These are phyloP conservation scores for Ceratocystis papillata DNA, from an alignment of 2,329 filamentous ascomycete species.

Conservation along the genomic window DNA sequence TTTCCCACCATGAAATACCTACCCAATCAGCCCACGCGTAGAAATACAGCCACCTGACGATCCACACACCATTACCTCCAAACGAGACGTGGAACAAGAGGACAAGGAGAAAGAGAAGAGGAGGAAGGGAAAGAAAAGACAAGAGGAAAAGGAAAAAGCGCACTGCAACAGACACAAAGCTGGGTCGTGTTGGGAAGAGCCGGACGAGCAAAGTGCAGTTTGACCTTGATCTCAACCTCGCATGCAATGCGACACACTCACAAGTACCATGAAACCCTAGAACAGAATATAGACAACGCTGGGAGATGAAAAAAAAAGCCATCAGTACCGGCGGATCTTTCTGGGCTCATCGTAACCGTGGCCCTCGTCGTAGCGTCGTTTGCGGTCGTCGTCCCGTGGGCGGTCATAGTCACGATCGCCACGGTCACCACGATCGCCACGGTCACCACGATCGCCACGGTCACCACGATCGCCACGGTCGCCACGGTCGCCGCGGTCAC, in stretches of 20 bases:
- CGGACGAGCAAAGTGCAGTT: not conserved
- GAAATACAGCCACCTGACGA: slow-evolving; percentile 19
- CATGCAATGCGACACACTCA: not conserved
- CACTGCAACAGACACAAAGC: not conserved
- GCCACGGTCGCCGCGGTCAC: slow-evolving; percentile 29
- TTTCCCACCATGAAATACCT: slow-evolving; percentile 25
- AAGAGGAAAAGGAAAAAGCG: slow-evolving; percentile 27
- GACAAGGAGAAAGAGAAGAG: slow-evolving; percentile 25
- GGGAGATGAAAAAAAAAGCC: not conserved
- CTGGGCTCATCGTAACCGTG: slow-evolving; percentile 68
- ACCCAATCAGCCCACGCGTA: slow-evolving; percentile 9
- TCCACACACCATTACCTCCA: slow-evolving; percentile 17
- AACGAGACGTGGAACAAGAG: slow-evolving; percentile 21
- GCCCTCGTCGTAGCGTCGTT: slow-evolving; percentile 65
- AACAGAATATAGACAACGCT: no score
- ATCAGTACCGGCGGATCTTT: slow-evolving; percentile 52
- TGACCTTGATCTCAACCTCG: no score
- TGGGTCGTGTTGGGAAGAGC: not conserved
- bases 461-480: slow-evolving; percentile 31
- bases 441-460: slow-evolving; percentile 26
- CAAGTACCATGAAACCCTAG: not conserved
- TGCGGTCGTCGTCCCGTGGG: slow-evolving; percentile 47
- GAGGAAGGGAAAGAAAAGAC: no score
- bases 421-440: slow-evolving; percentile 32
- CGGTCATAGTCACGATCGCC: slow-evolving; percentile 40